These are phyloP conservation scores for Curvularia sp. DNA, from an alignment of 2,329 filamentous ascomycete genomes.

Conservation along the genomic window DNA sequence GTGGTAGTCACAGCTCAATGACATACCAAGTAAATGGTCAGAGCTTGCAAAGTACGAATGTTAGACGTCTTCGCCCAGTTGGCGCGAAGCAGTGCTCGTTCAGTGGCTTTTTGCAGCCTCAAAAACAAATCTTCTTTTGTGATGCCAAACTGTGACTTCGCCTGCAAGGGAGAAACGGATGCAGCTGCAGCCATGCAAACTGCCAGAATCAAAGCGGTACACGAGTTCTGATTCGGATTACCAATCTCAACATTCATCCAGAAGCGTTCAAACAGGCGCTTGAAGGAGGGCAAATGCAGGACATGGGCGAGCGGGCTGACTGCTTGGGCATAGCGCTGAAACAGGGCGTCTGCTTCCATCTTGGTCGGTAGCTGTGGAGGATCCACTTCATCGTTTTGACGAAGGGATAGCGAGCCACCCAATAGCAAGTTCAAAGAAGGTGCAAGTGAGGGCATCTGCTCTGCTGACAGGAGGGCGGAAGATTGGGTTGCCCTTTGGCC, in stretches of 20 bases:
- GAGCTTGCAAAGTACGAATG: conserved; percentile 47
- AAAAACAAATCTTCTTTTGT: conserved; percentile 48
- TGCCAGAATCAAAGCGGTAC: conserved; percentile 46
- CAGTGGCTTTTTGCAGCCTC: conserved; percentile 47
- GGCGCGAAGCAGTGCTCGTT: conserved; percentile 45
- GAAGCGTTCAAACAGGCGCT: conserved; percentile 47
- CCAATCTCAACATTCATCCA: conserved; percentile 49
- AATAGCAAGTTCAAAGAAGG: conserved; percentile 47
- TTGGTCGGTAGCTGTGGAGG: conserved; percentile 44
- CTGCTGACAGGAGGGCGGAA: conserved; percentile 44
- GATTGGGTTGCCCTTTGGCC: conserved; percentile 48
- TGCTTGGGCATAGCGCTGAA: conserved; percentile 46
- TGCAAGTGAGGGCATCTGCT: conserved; percentile 49
- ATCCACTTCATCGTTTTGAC: conserved; percentile 41
- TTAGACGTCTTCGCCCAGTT: conserved; percentile 51
- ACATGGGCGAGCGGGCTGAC: conserved; percentile 50
- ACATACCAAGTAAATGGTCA: conserved; percentile 48
- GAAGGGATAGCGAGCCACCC: conserved; percentile 39
- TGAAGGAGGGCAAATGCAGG: conserved; percentile 48
- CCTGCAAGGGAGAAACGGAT: conserved; percentile 47
- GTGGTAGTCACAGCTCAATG: neutral
- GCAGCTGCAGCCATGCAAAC: conserved; percentile 50
- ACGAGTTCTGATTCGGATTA: conserved; percentile 46
- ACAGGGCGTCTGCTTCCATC: conserved; percentile 46
- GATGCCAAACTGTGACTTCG: conserved; percentile 50